Evolutionary conservation across 345 rosid genomes (phyloP).

Genomic region (Hevea brasiliensis): DNA sequence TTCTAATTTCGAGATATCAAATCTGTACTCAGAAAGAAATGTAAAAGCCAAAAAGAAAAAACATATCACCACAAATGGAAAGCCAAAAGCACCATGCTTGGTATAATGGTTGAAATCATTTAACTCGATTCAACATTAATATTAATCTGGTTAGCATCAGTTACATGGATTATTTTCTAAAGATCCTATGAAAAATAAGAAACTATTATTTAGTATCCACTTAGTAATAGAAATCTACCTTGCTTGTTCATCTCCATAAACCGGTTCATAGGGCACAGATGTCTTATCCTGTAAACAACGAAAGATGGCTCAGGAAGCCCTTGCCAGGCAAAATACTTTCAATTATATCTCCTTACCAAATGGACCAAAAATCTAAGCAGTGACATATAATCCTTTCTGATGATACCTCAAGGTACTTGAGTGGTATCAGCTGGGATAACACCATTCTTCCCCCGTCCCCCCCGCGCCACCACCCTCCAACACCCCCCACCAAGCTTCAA

Average conservation of each 20-base stretch:
- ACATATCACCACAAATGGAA: conserved; percentile 11
- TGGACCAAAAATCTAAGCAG: background rate
- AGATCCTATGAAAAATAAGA: background rate
- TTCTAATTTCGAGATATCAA: conserved; percentile 84
- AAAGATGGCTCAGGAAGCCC: conserved; percentile 10
- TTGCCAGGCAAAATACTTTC: background rate
- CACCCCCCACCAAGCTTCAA: too few species aligned
- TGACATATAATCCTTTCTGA: background rate
- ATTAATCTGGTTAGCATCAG: background rate
- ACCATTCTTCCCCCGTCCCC: conserved; percentile 99
- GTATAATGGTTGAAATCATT: background rate
- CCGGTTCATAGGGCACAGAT: conserved; percentile 76
- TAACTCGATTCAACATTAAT: background rate
- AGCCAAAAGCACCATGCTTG: background rate
- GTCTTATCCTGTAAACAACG: conserved; percentile 67
- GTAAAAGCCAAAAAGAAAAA: conserved; percentile 41
- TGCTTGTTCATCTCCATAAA: conserved; percentile 85
- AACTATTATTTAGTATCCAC: background rate
- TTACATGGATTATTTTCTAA: background rate
- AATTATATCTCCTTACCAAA: background rate
- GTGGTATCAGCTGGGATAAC: conserved; percentile 90
- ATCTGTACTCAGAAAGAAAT: conserved; percentile 78
- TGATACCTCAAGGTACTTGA: conserved; percentile 80
- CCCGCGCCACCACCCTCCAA: too few species aligned
- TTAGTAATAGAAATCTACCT: conserved; percentile 44